Percentiles rank a stretch among this genome's conserved stretches.
phyloP scores from a whole-genome alignment of 1,284 basidiomycete species.

The Cutaneotrichosporon mucoides region DNA sequence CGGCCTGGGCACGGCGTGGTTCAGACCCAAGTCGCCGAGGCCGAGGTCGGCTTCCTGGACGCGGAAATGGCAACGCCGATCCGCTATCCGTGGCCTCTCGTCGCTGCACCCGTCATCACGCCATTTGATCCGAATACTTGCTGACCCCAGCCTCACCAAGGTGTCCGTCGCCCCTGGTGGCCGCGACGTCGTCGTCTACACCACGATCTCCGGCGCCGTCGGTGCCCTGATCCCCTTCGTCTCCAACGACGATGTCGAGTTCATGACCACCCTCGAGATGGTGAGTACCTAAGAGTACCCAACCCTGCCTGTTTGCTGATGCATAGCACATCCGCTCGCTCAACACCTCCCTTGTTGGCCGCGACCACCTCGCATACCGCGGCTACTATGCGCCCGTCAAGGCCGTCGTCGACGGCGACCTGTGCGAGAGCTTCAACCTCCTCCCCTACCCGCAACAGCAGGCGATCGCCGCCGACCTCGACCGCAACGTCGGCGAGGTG shows the following conservation, averaged over 20 bases:
- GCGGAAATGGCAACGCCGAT: no score
- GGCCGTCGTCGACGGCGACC: conserved; percentile 75
- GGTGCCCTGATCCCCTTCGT: conserved; percentile 93
- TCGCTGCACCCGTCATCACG: no score
- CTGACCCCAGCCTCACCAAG: conserved; percentile 63
- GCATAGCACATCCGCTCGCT: conserved; percentile 84
- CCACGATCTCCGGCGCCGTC: conserved; percentile 86
- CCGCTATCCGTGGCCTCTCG: no score
- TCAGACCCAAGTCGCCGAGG: no score
- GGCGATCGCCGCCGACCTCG: conserved; percentile 62
- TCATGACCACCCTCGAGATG: conserved; percentile 88
- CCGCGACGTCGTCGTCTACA: conserved; percentile 88
- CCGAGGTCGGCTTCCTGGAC: no score
- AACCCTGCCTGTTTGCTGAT: no score
- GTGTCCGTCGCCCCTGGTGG: conserved; percentile 91
- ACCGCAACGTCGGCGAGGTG: conserved; percentile 80
- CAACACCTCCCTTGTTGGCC: conserved; percentile 77
- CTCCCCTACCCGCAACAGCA: conserved; percentile 52
- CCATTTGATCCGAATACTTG: no score
- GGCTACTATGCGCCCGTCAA: conserved; percentile 94
- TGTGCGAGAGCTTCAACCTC: conserved; percentile 51
- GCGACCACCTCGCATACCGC: conserved; percentile 87
- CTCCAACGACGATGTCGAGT: conserved; percentile 96
- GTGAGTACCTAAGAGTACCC: conserved; percentile 25
- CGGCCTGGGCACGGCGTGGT: background rate